Base-by-base conservation (phyloP, 2,329 filamentous ascomycete species). In the Botryosphaeria dothidea region DNA sequence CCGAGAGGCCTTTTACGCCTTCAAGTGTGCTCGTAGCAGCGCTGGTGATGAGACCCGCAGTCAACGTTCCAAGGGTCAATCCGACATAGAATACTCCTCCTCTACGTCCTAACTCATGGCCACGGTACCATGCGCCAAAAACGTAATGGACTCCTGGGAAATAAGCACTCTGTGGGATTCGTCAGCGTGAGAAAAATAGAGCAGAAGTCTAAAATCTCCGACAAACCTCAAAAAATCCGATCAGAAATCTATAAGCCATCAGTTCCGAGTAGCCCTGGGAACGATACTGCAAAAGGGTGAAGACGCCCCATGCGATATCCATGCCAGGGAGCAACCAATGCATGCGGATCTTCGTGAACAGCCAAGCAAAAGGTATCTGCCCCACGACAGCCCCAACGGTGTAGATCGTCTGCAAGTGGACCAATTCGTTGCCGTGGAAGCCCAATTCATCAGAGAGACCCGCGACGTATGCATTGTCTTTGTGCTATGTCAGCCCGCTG, bases 391-490 rank as follows among this genome's bases (percentile, higher is more conserved):
- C 81, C 0, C 83, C 84, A 7, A 84, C 68, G 4, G 77, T 79
- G 68, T 83, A 86, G 66, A 86, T 80, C 0, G 82, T 85, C 67
- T 86, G 83, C 0, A 86, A 74, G 54, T 84, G 78, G n/a, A 86
- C 83, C 6, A 86, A 79, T 66, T 86, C 79, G 71, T 86, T 85
- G 49, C 83, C 83, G 4, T 82, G 65, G 62, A 86, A 82, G 0
- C 77, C 75, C 1, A 86, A 72, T 13, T 85, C 83, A 61, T 85
- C 82, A 52, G 84, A 83, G 41, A 86, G 73, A 0, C 84, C 84
- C 0, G 82, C 81, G 17, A 86, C 84, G 62, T 85, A 86, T 1
- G 84, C 84, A 77, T 85, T 86, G 67, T 84, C 82, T 84, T n/a
- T 7, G 27, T 2, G 17, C 19, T 66, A 38, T 51, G 60, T 62